These are phyloP conservation scores for Cutaneotrichosporon cutaneum DNA, from an alignment of 1,284 basidiomycete species.

Conservation along the genomic window DNA sequence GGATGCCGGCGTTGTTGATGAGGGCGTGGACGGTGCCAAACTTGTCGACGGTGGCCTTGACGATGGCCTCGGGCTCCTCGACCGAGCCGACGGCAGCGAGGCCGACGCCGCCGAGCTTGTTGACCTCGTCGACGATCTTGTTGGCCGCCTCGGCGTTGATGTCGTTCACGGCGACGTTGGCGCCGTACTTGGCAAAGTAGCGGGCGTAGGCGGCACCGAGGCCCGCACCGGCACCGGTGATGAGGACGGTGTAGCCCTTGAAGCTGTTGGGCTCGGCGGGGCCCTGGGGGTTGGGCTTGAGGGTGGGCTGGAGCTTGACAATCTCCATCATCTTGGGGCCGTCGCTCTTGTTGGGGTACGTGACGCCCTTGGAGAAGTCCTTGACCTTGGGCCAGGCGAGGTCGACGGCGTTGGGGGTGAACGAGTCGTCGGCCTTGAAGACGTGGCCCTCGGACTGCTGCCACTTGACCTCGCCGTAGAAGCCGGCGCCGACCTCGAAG, in stretches of 20 bases:
- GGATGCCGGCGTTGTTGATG: conserved; percentile 91
- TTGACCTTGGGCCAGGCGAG: conserved; percentile 76
- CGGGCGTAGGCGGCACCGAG: conserved; percentile 88
- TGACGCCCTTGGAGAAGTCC: conserved; percentile 67
- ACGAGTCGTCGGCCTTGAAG: conserved; percentile 85
- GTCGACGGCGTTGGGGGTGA: conserved; percentile 93
- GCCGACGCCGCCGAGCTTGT: conserved; percentile 86
- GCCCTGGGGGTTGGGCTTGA: conserved; percentile 23
- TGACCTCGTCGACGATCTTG: conserved; percentile 81
- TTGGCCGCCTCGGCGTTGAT: conserved; percentile 81
- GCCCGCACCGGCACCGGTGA: conserved; percentile 91
- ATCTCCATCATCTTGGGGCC: conserved; percentile 63
- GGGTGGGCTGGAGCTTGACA: conserved; percentile 19
- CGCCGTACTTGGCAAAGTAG: conserved; percentile 87
- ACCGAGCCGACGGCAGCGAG: conserved; percentile 83
- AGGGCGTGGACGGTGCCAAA: conserved; percentile 89
- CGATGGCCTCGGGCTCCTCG: conserved; percentile 79
- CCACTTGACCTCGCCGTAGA: conserved; percentile 87
- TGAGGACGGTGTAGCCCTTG: conserved; percentile 85
- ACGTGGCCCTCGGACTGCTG: conserved; percentile 80
- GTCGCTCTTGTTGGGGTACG: conserved; percentile 68
- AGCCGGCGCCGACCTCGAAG: conserved; percentile 94
- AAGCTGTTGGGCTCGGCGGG: conserved; percentile 72
- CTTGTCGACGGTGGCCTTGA: conserved; percentile 79
- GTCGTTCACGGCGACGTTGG: conserved; percentile 96